Percentiles rank a stretch among this genome's conserved stretches.
Conservation (phyloP, 2,329 filamentous ascomycete species). For the Chalaropsis thielavioides region DNA sequence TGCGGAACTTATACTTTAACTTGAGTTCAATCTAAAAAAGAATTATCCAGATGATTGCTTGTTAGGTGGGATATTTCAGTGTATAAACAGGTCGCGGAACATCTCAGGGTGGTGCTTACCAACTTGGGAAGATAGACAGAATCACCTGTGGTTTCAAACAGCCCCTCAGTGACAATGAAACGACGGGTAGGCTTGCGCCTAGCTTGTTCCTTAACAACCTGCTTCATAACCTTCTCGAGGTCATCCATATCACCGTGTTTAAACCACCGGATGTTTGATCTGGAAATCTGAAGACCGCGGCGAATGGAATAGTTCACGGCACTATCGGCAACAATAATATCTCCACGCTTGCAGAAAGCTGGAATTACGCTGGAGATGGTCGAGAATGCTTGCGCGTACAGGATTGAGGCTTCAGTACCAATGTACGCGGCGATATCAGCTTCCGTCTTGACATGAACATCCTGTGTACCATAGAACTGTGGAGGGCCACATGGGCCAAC, state of each 20-base stretch:
- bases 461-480: constrained; percentile 95
- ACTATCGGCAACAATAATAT: constrained; percentile 91
- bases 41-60: no score
- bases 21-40: constrained; percentile 68
- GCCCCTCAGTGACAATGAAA: constrained; percentile 89
- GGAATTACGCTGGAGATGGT: constrained; percentile 96
- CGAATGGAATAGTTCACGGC: constrained; percentile 88
- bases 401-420: constrained; percentile 76
- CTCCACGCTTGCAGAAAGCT: constrained; percentile 89
- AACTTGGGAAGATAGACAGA: constrained; percentile 72
- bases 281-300: constrained; percentile 83
- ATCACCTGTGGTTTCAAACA: constrained; percentile 86
- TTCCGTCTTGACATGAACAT: constrained; percentile 95
- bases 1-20: constrained; percentile 90
- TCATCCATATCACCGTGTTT: constrained; percentile 95
- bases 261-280: constrained; percentile 86
- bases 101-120: constrained; percentile 38
- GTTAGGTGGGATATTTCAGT: no score
- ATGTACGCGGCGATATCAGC: constrained; percentile 82
- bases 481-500: constrained; percentile 94
- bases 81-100: no score
- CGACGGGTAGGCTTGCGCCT: constrained; percentile 76
- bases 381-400: constrained; percentile 92
- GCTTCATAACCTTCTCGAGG: constrained; percentile 69
- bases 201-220: constrained; percentile 74